Evolutionary conservation across 805 yeast genomes (phyloP), one percentile per base, ranked within the genome.

Genomic region (Barnettozyma pratensis): DNA sequence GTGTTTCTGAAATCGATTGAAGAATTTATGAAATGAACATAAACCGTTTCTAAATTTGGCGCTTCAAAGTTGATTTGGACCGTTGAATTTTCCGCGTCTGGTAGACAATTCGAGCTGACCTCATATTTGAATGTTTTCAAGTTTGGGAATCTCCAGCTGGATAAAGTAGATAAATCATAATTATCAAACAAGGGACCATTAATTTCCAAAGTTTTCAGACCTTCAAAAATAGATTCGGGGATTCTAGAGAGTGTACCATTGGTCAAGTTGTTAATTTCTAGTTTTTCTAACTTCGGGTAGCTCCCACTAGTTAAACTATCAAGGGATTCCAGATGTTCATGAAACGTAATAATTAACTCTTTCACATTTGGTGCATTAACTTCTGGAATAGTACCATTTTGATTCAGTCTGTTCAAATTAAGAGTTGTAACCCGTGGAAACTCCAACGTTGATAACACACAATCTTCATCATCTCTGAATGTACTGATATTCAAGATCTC

Each of bases 381-480:
- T 10, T 37, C 40, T 19, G 51, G 51, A 9, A 48, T 19, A n/a
- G 26, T 14, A 27, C 51, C 48, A 31, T 36, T 44, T 5, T n/a
- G 27, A 35, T 48, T 44, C 4, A 39, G 41, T 35, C 47, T 48
- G 28, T 44, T 44, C 30, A 48, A 34, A 44, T 41, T 44, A n/a
- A 48, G 32, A 7, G 32, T 28, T 25, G 44, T 32, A 25, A 48
- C 31, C 5, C 6, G n/a, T 12, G 45, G 45, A n/a, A 48, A 29
- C 2, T 34, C 5, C 27, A 48, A 10, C 3, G 6, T n/a, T 10
- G 41, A 35, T 10, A 48, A 29, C 7, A 12, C n/a, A 9, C 32
- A 10, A 11, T 48, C 51, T 19, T 48, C 51, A 14, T 37, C 42
- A 37, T 48, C 43, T 32, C 40, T 41, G 30, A 44, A 48, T 3